A percentile compares a stretch with the other conserved stretches of the same genome.
These are phyloP conservation scores for Sugiyamaella boreocaroliniensis DNA, from an alignment of 805 yeast genomes.

Conservation along the genomic window DNA sequence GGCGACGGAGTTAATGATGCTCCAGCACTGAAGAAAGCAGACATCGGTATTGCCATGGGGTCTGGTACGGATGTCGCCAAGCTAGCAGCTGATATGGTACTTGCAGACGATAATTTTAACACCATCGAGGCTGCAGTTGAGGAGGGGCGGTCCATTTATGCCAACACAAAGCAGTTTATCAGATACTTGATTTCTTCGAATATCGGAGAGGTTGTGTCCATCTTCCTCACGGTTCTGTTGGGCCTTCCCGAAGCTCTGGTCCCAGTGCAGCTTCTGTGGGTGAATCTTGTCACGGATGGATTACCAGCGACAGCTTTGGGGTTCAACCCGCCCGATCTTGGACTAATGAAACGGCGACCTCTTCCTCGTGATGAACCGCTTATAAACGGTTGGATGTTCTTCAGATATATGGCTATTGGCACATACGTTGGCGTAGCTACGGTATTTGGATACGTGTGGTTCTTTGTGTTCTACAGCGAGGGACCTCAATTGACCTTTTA, in stretches of 20 bases:
- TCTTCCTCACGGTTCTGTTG: slow-evolving; percentile 47
- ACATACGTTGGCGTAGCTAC: slow-evolving; percentile 38
- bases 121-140: slow-evolving; percentile 50
- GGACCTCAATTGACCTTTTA: slow-evolving; percentile 35
- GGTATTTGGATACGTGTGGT: slow-evolving; percentile 39
- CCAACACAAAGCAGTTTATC: slow-evolving; percentile 38
- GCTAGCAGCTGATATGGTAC: slow-evolving; percentile 50
- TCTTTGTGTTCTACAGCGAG: slow-evolving; percentile 29
- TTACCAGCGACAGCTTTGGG: slow-evolving; percentile 57
- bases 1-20: slow-evolving; percentile 61
- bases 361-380: slow-evolving; percentile 35
- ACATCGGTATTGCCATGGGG: slow-evolving; percentile 57
- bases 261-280: slow-evolving; percentile 55
- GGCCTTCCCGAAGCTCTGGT: slow-evolving; percentile 48
- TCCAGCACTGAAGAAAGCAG: slow-evolving; percentile 52
- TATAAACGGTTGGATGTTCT: slow-evolving; percentile 34
- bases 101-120: slow-evolving; percentile 51
- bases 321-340: slow-evolving; percentile 38
- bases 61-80: slow-evolving; percentile 58
- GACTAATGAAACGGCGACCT: slow-evolving; percentile 36
- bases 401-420: slow-evolving; percentile 37
- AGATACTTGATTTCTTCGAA: slow-evolving; percentile 45
- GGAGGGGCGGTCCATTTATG: slow-evolving; percentile 46
- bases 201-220: slow-evolving; percentile 53
- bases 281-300: slow-evolving; percentile 51